These are phyloP conservation scores for Butyriboletus loyo DNA, from an alignment of 768 basidiomycete species.

Conservation along the genomic window DNA sequence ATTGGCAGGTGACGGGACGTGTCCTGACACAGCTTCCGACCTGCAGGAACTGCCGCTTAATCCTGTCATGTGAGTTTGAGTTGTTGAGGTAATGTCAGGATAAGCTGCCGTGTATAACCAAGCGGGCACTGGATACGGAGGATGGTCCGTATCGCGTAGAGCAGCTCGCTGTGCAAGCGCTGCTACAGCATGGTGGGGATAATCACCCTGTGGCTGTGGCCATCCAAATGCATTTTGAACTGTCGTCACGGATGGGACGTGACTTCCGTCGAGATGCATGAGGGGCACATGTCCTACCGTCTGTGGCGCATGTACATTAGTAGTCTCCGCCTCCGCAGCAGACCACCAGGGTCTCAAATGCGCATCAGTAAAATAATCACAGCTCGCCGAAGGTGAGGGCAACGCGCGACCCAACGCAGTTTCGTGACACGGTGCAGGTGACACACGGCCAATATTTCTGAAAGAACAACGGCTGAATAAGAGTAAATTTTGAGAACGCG, in stretches of 20 bases:
- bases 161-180: conserved; percentile 7
- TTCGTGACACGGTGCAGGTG: background rate
- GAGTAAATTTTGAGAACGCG: background rate
- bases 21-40: conserved; percentile 5
- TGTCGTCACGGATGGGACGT: conserved; percentile 12
- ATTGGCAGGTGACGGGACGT: background rate
- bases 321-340: background rate
- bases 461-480: background rate
- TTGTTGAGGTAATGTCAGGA: background rate
- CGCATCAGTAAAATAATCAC: background rate
- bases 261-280: background rate
- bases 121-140: background rate
- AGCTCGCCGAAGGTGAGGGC: background rate
- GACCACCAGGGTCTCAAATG: background rate
- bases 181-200: conserved; percentile 20
- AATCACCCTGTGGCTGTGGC: background rate
- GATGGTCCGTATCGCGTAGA: background rate
- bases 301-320: background rate
- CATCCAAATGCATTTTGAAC: background rate
- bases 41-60: background rate
- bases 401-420: too few species aligned
- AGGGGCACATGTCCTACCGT: background rate
- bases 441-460: conserved; percentile 2
- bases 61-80: background rate
- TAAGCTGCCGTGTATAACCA: background rate